Base-by-base conservation (phyloP, 371 early-diverging fungal species). In the Saksenaea vasiformis region DNA sequence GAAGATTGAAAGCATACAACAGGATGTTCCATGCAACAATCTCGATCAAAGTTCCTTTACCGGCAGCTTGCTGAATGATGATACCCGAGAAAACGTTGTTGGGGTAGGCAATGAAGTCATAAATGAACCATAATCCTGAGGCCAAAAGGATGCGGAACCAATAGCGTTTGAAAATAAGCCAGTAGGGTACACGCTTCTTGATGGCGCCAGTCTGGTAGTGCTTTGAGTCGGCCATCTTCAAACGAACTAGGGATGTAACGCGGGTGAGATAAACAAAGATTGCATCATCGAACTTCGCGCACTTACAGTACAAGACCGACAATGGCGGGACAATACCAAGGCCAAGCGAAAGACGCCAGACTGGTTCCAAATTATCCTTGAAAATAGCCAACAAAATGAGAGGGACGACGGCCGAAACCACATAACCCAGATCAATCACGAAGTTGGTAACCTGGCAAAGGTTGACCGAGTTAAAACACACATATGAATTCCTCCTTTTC, bases 91-190 rank as follows among this genome's bases (percentile, higher is more conserved):
- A 87, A 59, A 85, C 83, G 34, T 87, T 83, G 55, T 66, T 76
- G 2, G 87, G 86, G 61, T 83, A 87, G 1, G 84, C 74, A 61
- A 87, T 77, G 51, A 84, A 85, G 67, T 89, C 86, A 70, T 89
- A 89, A 31, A 87, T 71, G 67, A 89, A 89, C 89, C 89, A 89
- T 27, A 80, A 70, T 43, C 82, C 84, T 11, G 80, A 77, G 13
- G 85, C 77, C 17, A 85, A 63, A 13, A 87, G 65, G 27, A 89
- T 70, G 51, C 84, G 82, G 53, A 76, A 77, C 88, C 89, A 87
- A 61, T 86, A 86, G 19, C 82, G 71, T 26, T 78, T 82, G 64
- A 87, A 51, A 55, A 85, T 85, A 22, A 89, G 70, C 54, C 70
- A 41, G 59, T 87, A 89, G 19, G 89, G 89, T 0, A 87, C 87